phyloP scores from a whole-genome alignment of 371 early-diverging fungal species.

The Nosema muscidifuracis region DNA sequence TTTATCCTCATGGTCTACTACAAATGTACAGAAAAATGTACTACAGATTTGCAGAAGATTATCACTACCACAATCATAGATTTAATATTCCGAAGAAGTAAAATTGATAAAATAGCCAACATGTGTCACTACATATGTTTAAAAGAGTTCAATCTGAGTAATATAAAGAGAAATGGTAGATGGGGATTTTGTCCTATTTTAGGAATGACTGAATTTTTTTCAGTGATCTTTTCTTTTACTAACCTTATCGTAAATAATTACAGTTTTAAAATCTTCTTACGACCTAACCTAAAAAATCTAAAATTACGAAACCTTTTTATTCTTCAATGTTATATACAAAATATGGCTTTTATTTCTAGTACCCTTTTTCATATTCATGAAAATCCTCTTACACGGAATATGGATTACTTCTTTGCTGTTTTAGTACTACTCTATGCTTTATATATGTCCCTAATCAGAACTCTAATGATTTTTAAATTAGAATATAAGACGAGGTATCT shows the following conservation, averaged over 20 bases:
- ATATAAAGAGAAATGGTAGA: conserved; percentile 53
- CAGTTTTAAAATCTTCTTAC: conserved; percentile 18
- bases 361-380: conserved; percentile 55
- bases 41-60: not conserved
- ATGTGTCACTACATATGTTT: conserved; percentile 47
- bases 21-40: conserved; percentile 31
- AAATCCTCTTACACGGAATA: conserved; percentile 40
- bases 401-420: conserved; percentile 55
- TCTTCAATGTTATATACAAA: conserved; percentile 37
- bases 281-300: not conserved
- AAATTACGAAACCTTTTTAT: conserved; percentile 1
- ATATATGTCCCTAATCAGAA: conserved; percentile 28
- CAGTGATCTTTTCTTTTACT: conserved; percentile 40
- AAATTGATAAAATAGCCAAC: conserved; percentile 29
- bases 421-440: conserved; percentile 34
- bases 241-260: conserved; percentile 32
- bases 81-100: conserved; percentile 21
- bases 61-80: conserved; percentile 35
- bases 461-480: conserved; percentile 9
- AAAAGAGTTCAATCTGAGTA: conserved; percentile 29
- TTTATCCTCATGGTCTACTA: not conserved
- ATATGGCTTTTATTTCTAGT: conserved; percentile 47
- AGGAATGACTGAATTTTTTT: conserved; percentile 51
- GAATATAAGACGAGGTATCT: not conserved
- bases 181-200: conserved; percentile 49